These are phyloP conservation scores for Eutrema yunnanense DNA, from an alignment of 345 rosid genomes.

Conservation along the genomic window DNA sequence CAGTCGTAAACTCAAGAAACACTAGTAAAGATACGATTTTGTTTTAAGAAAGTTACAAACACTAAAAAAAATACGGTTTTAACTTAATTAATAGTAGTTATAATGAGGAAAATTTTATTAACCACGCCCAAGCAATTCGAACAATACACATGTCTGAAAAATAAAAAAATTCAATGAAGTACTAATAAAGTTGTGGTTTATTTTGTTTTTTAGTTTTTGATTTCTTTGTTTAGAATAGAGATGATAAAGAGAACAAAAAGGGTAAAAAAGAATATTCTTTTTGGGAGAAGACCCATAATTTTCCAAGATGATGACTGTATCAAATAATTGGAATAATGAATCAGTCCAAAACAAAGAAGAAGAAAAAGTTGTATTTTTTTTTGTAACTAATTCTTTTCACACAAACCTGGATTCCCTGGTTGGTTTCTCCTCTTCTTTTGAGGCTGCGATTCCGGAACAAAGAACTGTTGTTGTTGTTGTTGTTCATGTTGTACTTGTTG, in stretches of 20 bases:
- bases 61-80: background rate
- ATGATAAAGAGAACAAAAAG: slow-evolving; percentile 22
- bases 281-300: slow-evolving; percentile 20
- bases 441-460: slow-evolving; percentile 42
- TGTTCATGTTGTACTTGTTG: slow-evolving; percentile 6
- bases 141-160: background rate
- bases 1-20: background rate
- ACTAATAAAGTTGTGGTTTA: background rate
- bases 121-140: background rate
- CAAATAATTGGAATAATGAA: slow-evolving; percentile 26
- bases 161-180: background rate
- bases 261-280: slow-evolving; percentile 27
- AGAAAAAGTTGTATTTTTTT: background rate
- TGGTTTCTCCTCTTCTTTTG: slow-evolving; percentile 71
- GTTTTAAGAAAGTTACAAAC: too few relatives aligned
- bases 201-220: background rate
- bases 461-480: slow-evolving; percentile 32
- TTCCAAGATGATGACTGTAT: slow-evolving; percentile 24
- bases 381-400: background rate
- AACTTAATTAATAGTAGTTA: background rate
- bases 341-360: slow-evolving; percentile 15
- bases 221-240: background rate
- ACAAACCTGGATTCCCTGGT: slow-evolving; percentile 90
- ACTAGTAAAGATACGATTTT: background rate
- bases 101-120: background rate